Evolutionary conservation across 345 rosid genomes (phyloP).

Genomic region (Eucalyptus pauciflora): DNA sequence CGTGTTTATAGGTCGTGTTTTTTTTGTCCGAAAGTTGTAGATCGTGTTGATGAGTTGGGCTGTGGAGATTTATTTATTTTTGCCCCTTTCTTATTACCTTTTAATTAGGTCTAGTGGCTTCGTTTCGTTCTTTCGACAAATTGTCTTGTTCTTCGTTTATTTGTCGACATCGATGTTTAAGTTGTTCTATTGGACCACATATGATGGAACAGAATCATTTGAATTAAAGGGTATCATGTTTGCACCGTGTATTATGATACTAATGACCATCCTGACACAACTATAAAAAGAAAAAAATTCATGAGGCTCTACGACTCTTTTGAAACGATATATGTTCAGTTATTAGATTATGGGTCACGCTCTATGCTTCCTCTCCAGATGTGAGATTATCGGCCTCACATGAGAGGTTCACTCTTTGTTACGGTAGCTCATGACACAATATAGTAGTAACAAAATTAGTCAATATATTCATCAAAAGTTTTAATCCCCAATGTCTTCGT

Average conservation of each 20-base stretch:
- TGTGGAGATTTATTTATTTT: background rate
- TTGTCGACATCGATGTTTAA: background rate
- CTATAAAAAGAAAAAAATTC: background rate
- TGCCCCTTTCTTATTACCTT: background rate
- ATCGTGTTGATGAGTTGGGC: background rate
- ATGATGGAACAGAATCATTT: accelerated
- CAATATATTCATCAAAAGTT: background rate
- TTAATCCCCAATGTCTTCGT: background rate
- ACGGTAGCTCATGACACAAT: too few relatives aligned
- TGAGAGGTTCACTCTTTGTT: accelerated
- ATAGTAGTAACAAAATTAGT: background rate
- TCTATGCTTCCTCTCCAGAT: background rate
- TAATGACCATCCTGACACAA: accelerated
- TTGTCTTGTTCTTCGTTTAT: background rate
- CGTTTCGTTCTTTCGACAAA: background rate
- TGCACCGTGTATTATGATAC: accelerated
- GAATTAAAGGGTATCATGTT: background rate
- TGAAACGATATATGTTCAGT: accelerated
- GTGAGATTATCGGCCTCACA: background rate
- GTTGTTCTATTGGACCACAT: accelerated
- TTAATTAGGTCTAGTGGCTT: background rate
- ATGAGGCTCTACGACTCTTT: too few relatives aligned
- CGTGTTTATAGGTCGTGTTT: too few relatives aligned
- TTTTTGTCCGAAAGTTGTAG: background rate
- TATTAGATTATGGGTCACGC: background rate